Percentiles rank a stretch among this genome's conserved stretches.
Conservation (phyloP, 1,284 basidiomycete genomes). For the Naganishia sp. region DNA sequence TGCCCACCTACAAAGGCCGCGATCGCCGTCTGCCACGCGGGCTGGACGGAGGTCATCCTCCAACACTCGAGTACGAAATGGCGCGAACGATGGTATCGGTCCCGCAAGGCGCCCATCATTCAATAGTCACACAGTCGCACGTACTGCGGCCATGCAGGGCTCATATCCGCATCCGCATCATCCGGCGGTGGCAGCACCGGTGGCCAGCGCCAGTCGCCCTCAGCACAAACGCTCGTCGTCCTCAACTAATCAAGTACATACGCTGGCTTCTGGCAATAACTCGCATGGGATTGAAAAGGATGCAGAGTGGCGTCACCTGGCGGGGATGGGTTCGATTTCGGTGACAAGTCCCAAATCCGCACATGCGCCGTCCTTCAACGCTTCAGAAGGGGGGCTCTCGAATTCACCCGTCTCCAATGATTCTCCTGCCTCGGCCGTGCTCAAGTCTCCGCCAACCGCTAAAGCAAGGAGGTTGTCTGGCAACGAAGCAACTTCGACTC, state of each 20-base stretch:
- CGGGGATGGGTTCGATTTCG: slow-evolving; percentile 4
- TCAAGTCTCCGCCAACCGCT: slow-evolving; percentile 14
- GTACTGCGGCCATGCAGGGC: slow-evolving; percentile 21
- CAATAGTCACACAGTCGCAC: slow-evolving; percentile 21
- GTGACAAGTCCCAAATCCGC: slow-evolving; percentile 11
- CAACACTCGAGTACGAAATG: slow-evolving; percentile 8
- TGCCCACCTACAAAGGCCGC: slow-evolving; percentile 8
- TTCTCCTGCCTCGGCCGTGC: slow-evolving; percentile 10
- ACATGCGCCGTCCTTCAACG: slow-evolving; percentile 3
- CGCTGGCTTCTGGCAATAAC: slow-evolving; percentile 17
- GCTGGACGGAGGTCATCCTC: slow-evolving; percentile 20
- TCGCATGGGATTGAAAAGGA: slow-evolving; percentile 22
- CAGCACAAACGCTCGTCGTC: slow-evolving; percentile 16
- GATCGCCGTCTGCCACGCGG: slow-evolving; percentile 18
- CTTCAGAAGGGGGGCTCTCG: slow-evolving; percentile 7
- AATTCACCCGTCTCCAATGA: slow-evolving; percentile 9
- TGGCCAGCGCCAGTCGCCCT: not conserved
- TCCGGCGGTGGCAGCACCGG: not conserved
- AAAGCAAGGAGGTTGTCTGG: slow-evolving; percentile 11
- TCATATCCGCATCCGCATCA: slow-evolving; percentile 24
- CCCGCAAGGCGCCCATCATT: slow-evolving; percentile 23
- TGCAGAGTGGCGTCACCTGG: slow-evolving; percentile 20
- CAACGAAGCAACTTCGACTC: not conserved
- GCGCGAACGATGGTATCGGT: slow-evolving; percentile 15
- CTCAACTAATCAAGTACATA: slow-evolving; percentile 19